phyloP scores from a whole-genome alignment of 352 stramenopile genomes.

The Phytophthora sp. region DNA sequence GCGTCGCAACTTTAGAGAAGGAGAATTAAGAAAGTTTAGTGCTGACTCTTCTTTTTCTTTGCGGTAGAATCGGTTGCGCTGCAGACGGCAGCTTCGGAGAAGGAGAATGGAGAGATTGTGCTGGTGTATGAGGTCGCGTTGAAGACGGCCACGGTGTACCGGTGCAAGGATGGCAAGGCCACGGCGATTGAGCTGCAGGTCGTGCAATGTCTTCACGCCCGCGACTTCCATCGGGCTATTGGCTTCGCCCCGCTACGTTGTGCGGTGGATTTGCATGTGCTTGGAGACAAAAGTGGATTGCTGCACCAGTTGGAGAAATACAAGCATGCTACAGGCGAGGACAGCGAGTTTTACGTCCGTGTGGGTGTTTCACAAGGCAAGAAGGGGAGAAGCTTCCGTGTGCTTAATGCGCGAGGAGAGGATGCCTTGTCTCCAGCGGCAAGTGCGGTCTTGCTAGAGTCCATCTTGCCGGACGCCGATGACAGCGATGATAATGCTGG shows the following conservation, averaged over 20 bases:
- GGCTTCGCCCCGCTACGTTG: constrained; percentile 45
- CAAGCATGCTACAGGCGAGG: constrained; percentile 26
- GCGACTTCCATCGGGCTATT: constrained; percentile 47
- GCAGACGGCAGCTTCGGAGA: not conserved
- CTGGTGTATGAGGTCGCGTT: constrained; percentile 27
- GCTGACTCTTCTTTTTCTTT: constrained; percentile 1
- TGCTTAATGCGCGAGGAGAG: constrained; percentile 42
- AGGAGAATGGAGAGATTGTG: constrained; percentile 4
- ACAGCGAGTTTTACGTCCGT: constrained; percentile 42
- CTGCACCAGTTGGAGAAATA: constrained; percentile 37
- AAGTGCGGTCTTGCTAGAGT: constrained; percentile 10
- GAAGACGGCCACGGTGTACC: constrained; percentile 23
- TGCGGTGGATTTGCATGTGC: constrained; percentile 39
- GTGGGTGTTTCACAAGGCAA: constrained; percentile 28
- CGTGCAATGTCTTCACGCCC: constrained; percentile 52
- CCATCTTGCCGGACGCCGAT: constrained; percentile 13
- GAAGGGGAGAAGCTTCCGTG: constrained; percentile 18
- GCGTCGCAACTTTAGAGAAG: not conserved
- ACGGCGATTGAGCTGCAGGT: constrained; percentile 29
- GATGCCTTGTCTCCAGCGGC: constrained; percentile 16
- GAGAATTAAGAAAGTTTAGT: too few species aligned
- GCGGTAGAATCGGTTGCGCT: constrained; percentile 13
- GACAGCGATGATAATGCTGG: constrained; percentile 13
- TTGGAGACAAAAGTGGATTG: constrained; percentile 14
- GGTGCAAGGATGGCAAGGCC: constrained; percentile 10